Conservation (phyloP, 1,284 basidiomycete genomes). For the Tilletia setariae region DNA sequence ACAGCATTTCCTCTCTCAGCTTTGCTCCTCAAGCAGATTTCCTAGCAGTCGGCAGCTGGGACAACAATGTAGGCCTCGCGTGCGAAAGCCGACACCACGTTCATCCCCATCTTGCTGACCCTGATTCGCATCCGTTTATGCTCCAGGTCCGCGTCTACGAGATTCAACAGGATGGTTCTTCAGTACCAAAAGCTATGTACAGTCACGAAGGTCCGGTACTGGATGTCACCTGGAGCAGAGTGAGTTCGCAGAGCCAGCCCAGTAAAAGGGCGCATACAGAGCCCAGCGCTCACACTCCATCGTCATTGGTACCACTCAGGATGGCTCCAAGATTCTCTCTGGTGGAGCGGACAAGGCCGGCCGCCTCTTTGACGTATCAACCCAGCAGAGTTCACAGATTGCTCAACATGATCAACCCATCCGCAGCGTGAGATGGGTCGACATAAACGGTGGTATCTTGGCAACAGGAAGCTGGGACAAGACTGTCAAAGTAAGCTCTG, state of each 20-base stretch:
- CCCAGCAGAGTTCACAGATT: slow-evolving; percentile 64
- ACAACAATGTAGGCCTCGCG: slow-evolving; percentile 54
- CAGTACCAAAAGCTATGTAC: slow-evolving; percentile 76
- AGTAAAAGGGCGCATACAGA: slow-evolving; percentile 1
- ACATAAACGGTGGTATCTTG: slow-evolving; percentile 67
- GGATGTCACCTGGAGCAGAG: slow-evolving; percentile 75
- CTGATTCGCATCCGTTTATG: background rate
- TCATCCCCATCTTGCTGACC: too few relatives aligned
- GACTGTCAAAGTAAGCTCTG: slow-evolving; percentile 68
- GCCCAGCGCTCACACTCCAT: slow-evolving; percentile 12
- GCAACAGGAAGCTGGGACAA: slow-evolving; percentile 90
- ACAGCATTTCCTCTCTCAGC: slow-evolving; percentile 52
- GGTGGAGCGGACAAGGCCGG: slow-evolving; percentile 82
- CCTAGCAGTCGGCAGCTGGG: slow-evolving; percentile 56
- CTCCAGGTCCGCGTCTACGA: slow-evolving; percentile 62
- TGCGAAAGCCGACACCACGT: too few relatives aligned
- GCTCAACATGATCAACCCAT: slow-evolving; percentile 81
- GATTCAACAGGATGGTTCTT: slow-evolving; percentile 59
- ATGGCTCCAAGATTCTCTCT: slow-evolving; percentile 76
- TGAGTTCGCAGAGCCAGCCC: slow-evolving; percentile 30
- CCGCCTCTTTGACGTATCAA: slow-evolving; percentile 74
- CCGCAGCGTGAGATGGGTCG: slow-evolving; percentile 72
- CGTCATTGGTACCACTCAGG: slow-evolving; percentile 55
- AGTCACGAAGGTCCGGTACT: slow-evolving; percentile 77
- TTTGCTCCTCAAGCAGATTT: slow-evolving; percentile 56